Evolutionary conservation across 73 alveolate species (phyloP).

Genomic region (Urostyla sp.): DNA sequence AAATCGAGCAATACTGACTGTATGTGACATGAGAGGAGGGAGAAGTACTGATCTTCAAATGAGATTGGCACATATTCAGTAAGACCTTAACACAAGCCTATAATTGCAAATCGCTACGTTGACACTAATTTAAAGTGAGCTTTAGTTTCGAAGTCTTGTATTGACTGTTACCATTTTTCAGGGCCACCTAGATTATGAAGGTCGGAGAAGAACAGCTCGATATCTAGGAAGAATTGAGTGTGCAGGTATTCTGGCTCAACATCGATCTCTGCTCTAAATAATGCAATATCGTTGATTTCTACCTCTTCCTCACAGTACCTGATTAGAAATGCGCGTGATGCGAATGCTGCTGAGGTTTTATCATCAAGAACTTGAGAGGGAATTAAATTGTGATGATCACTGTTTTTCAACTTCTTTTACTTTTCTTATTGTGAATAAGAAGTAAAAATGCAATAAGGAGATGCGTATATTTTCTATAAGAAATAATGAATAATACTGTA

Average conservation of each 20-base stretch:
- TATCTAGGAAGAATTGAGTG: constrained; percentile 44
- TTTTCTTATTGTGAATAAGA: constrained; percentile 11
- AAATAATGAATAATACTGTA: not conserved
- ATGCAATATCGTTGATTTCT: constrained; percentile 46
- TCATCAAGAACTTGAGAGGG: constrained; percentile 33
- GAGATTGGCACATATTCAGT: constrained; percentile 37
- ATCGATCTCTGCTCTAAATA: constrained; percentile 54
- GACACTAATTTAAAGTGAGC: constrained; percentile 35
- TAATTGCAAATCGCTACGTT: constrained; percentile 7
- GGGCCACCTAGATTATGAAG: constrained; percentile 53
- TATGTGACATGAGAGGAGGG: not conserved
- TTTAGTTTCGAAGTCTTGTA: not conserved
- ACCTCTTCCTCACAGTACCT: constrained; percentile 72
- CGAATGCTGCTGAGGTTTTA: constrained; percentile 19
- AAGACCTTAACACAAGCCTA: constrained; percentile 21
- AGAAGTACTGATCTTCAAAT: constrained; percentile 44
- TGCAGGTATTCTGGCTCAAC: constrained; percentile 59
- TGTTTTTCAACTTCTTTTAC: constrained; percentile 1
- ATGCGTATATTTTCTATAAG: constrained; percentile 13
- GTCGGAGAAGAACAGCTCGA: constrained; percentile 60
- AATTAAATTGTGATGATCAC: constrained; percentile 60
- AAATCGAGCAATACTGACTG: constrained; percentile 30
- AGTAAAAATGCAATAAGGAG: constrained; percentile 41
- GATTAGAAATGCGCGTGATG: constrained; percentile 56
- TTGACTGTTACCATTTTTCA: constrained; percentile 49